These are phyloP conservation scores for Fennellomyces sp. DNA, from an alignment of 371 early-diverging fungal genomes.

Conservation along the genomic window DNA sequence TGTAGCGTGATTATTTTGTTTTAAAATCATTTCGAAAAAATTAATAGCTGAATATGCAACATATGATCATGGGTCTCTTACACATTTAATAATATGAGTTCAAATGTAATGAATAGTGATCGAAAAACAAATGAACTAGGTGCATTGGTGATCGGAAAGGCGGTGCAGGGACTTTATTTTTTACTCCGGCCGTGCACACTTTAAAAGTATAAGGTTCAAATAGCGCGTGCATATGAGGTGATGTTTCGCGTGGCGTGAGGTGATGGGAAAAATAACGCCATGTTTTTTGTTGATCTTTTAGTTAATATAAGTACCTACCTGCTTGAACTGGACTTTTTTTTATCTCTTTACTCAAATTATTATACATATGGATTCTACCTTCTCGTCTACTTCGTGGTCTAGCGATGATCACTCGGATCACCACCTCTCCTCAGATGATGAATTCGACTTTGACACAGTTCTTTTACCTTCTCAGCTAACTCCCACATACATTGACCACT, in stretches of 20 bases:
- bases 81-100: too few relatives aligned
- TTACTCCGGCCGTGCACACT: too few relatives aligned
- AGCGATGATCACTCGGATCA: conserved; percentile 3
- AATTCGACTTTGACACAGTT: not conserved
- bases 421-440: not conserved
- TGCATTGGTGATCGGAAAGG: too few relatives aligned
- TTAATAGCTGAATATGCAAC: too few relatives aligned
- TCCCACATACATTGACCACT: conserved; percentile 10
- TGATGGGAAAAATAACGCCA: not conserved
- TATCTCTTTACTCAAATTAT: not conserved
- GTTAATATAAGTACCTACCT: not conserved
- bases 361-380: not conserved
- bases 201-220: not conserved
- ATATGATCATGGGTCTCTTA: too few relatives aligned
- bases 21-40: too few relatives aligned
- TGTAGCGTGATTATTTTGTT: too few relatives aligned
- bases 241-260: conserved; percentile 3
- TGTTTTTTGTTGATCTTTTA: not conserved
- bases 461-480: conserved; percentile 10
- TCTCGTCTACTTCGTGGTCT: conserved; percentile 1
- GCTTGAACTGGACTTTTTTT: not conserved
- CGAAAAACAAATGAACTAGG: too few relatives aligned
- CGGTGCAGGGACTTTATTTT: too few relatives aligned
- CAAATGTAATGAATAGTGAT: too few relatives aligned
- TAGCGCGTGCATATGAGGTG: not conserved